Evolutionary conservation across 1,284 basidiomycete genomes (phyloP), one percentile per base, ranked within the genome.

Genomic region (Mycosarcoma maydis): DNA sequence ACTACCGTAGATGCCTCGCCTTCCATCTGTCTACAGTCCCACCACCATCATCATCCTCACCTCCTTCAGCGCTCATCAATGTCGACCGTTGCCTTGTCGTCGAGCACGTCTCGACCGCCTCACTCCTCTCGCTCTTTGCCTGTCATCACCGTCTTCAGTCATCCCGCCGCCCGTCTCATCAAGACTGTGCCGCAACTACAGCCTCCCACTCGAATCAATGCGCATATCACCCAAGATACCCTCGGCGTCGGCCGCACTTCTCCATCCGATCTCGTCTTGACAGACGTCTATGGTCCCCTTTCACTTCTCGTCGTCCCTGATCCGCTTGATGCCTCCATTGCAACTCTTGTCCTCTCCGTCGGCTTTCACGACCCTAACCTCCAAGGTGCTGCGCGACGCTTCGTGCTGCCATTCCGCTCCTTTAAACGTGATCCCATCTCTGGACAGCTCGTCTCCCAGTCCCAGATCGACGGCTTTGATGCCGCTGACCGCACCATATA

Each of bases 351-450:
- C 16, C 26, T 71, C 1, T 64, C 61, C 1, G 45, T 72, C 13
- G 60, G 60, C 16, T 61, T 68, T 36, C 47, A 57, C 23, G 49
- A 56, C 30, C 19, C 17, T 5, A 29, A 24, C 0, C 57, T 55
- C 9, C 54, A 61, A 11, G 59, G 59, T 5, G 66, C 60, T 3
- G 60, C 62, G 5, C 23, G 66, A 38, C 54, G 52, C 33, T 66
- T 69, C 19, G 66, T 70, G 8, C 58, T 72, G 3, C 69, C 72
- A 16, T 72, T 75, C 30, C 67, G 69, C 20, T 55, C 55, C n/a
- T 71, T 65, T 19, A 56, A 73, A 26, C 43, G 48, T 11, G 51
- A 56, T 24, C 40, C 62, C 11, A 23, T 45, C 27, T 32, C 52
- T 7, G 57, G 57, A 24, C 22, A 54, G 22, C 46, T 54, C 22